Evolutionary conservation across 805 yeast species (phyloP), one percentile per base, ranked within the genome.

Genomic region (Lachancea thermotolerans): DNA sequence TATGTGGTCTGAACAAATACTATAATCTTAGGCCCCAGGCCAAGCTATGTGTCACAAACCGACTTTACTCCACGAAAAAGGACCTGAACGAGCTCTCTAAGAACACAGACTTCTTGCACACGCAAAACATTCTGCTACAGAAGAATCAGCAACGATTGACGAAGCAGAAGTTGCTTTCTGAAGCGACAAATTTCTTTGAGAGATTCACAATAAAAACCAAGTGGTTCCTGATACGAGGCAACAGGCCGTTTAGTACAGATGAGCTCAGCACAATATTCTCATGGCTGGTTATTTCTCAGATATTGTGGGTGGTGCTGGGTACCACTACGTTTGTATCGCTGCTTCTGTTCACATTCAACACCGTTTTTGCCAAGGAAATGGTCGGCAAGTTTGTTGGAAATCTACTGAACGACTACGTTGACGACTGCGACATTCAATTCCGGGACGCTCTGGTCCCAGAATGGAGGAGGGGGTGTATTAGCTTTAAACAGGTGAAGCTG

Each of bases 361-460:
- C 96, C 1, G 83, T 88, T 10, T 81, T 87, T 57, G 95, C 95
- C 11, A 91, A 88, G 59, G 96, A 89, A 56, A 72, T 81, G 48
- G 87, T 88, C n/a, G 96, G 95, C 0, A 71, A 82, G 42, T 69
- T 77, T 57, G 74, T 86, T 21, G 97, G 96, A 2, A 85, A 81
- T 55, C 62, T 84, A 41, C 74, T 90, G 44, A 88, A 95, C 31
- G 73, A 75, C 45, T 54, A 65, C 35, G 85, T 85, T 55, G 83
- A 95, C 3, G 87, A 85, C 16, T 70, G 90, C 48, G 79, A 81
- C 7, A 89, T 90, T 10, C 80, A 80, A 2, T 91, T 91, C 54
- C 95, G 87, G 60, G 85, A 79, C 58, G 97, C 96, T 0, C 79
- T 89, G 46, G 91, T 87, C 2, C 96, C 97, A 0, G 88, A 87